phyloP scores from a whole-genome alignment of 768 basidiomycete species.

The Trametes gibbosa region DNA sequence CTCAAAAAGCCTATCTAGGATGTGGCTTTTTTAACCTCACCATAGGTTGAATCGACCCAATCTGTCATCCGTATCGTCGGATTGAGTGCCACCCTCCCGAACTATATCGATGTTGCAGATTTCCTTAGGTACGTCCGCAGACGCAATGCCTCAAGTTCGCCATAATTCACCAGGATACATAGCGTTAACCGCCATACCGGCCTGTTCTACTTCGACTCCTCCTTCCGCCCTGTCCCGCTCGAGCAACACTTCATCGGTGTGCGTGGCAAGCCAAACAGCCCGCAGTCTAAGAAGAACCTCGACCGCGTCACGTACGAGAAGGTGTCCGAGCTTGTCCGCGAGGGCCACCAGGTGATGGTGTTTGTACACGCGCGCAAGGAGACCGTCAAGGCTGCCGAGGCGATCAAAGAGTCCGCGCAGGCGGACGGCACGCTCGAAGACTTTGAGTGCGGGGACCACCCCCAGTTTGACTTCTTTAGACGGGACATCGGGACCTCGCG shows the following conservation, averaged over 20 bases:
- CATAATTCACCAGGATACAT: neutral
- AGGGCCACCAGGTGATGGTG: slow-evolving; percentile 98
- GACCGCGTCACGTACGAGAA: slow-evolving; percentile 89
- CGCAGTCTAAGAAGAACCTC: slow-evolving; percentile 74
- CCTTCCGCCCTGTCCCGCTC: slow-evolving; percentile 93
- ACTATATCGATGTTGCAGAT: slow-evolving; percentile 94
- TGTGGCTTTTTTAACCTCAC: neutral
- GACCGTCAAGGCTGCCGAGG: slow-evolving; percentile 88
- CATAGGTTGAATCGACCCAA: slow-evolving; percentile 92
- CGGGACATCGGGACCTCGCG: slow-evolving; percentile 74
- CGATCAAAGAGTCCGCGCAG: slow-evolving; percentile 72
- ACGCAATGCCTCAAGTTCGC: neutral
- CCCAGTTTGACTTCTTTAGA: slow-evolving; percentile 73
- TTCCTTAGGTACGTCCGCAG: slow-evolving; percentile 70
- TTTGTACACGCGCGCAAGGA: slow-evolving; percentile 99
- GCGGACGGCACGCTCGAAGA: slow-evolving; percentile 70
- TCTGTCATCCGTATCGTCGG: slow-evolving; percentile 96
- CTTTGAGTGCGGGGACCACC: slow-evolving; percentile 81
- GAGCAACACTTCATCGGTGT: slow-evolving; percentile 97
- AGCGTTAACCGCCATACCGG: slow-evolving; percentile 87
- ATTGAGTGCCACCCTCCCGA: slow-evolving; percentile 93
- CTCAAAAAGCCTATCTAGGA: neutral
- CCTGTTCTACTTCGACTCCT: slow-evolving; percentile 96
- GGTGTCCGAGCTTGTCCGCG: slow-evolving; percentile 80
- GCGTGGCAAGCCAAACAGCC: slow-evolving; percentile 80